Percentiles rank a stretch among this genome's conserved stretches.
These are phyloP conservation scores for Fusarium sp. DNA, from an alignment of 2,329 filamentous ascomycete genomes.

Conservation along the genomic window DNA sequence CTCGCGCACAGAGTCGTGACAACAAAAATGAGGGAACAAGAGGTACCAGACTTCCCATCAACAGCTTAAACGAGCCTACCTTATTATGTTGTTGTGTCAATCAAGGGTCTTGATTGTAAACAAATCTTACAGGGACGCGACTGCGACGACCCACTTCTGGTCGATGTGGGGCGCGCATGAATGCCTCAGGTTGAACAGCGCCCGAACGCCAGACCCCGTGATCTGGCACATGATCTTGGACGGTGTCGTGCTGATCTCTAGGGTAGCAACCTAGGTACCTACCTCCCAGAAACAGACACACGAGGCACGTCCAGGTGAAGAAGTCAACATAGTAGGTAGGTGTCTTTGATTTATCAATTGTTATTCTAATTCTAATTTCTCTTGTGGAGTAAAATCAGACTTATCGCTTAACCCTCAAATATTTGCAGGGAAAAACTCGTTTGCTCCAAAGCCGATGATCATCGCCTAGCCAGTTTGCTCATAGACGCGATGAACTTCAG, in stretches of 20 bases:
- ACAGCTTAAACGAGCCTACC: slow-evolving; percentile 40
- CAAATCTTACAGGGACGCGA: slow-evolving; percentile 50
- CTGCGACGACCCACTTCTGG: slow-evolving; percentile 17
- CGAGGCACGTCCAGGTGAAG: too few species aligned
- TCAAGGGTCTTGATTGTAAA: slow-evolving; percentile 47
- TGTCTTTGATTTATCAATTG: too few species aligned
- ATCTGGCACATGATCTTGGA: slow-evolving; percentile 28
- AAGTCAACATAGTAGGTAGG: too few species aligned
- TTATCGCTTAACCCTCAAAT: too few species aligned
- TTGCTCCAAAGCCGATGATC: neutral
- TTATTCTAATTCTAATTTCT: neutral
- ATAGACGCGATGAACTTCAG: slow-evolving; percentile 15
- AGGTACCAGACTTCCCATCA: slow-evolving; percentile 48
- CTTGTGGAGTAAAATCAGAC: too few species aligned
- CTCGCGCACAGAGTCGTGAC: slow-evolving; percentile 47
- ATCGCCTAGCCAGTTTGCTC: slow-evolving; percentile 3
- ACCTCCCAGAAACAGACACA: too few species aligned
- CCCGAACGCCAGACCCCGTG: slow-evolving; percentile 30
- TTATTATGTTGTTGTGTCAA: slow-evolving; percentile 51
- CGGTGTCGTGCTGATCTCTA: too few species aligned
- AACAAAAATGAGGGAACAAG: slow-evolving; percentile 40
- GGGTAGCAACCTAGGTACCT: too few species aligned
- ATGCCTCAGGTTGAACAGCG: slow-evolving; percentile 39
- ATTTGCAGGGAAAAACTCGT: neutral
- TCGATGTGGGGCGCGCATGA: slow-evolving; percentile 37